A percentile compares a stretch with the other conserved stretches of the same genome.
Conservation (phyloP, 2,329 filamentous ascomycete genomes). For the Hymenoscyphus occultus region DNA sequence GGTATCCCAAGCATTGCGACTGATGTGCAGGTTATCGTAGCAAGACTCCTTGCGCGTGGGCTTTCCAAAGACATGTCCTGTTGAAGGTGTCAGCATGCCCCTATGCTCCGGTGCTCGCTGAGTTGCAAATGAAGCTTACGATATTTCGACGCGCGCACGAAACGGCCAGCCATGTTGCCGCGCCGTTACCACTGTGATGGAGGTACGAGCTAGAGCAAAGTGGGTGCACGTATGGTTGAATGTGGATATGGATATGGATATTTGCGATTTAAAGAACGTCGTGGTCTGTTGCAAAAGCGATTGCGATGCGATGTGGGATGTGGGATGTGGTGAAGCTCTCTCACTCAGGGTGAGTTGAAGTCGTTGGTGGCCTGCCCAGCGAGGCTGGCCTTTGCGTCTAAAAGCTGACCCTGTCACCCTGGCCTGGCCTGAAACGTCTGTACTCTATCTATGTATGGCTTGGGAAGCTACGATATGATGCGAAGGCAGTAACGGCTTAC, state of each 20-base stretch:
- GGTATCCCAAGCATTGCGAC: conserved; percentile 98
- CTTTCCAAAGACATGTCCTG: conserved; percentile 98
- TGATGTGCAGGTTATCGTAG: conserved; percentile 97
- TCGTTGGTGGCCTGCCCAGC: not conserved
- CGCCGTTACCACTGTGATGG: not conserved
- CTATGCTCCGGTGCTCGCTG: conserved; percentile 27
- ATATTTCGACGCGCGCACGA: conserved; percentile 72
- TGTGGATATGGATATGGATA: conserved; percentile 7
- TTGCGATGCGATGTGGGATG: not conserved
- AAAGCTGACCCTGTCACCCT: not conserved
- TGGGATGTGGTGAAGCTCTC: not conserved
- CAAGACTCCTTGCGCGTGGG: conserved; percentile 94
- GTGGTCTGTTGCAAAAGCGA: conserved; percentile 6
- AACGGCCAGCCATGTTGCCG: conserved; percentile 62
- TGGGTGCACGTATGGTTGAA: not conserved
- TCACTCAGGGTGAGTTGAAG: not conserved
- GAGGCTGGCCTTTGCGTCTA: no score
- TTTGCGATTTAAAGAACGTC: conserved; percentile 9
- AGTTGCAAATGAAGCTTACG: conserved; percentile 46
- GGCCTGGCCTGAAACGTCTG: not conserved
- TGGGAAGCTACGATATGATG: not conserved
- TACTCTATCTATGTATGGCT: not conserved
- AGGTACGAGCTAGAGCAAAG: not conserved
- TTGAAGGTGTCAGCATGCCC: conserved; percentile 26
- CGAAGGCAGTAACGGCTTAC: no score